Evolutionary conservation across 1,139 yeast genomes (phyloP).

Genomic region (Blastobotrys proliferans): DNA sequence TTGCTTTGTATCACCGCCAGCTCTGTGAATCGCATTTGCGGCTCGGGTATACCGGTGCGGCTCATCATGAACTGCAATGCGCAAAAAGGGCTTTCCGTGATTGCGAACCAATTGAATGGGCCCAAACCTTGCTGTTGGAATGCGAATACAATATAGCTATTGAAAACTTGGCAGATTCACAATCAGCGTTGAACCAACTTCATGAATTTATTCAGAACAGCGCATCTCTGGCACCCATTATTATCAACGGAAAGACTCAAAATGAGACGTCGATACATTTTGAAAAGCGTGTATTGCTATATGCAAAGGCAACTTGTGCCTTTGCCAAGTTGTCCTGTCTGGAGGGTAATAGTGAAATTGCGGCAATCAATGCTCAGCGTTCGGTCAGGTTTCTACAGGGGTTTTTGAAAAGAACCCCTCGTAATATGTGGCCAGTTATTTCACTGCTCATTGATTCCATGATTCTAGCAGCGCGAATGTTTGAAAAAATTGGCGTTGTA

Average conservation of each 20-base stretch:
- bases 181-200: conserved; percentile 11
- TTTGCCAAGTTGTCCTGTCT: conserved; percentile 16
- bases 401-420: conserved; percentile 18
- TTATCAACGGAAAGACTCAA: conserved; percentile 16
- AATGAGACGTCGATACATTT: conserved; percentile 20
- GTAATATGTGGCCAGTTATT: conserved; percentile 18
- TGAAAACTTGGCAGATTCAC: conserved; percentile 14
- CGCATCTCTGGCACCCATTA: conserved; percentile 1
- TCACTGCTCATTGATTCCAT: conserved; percentile 22
- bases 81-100: conserved; percentile 3
- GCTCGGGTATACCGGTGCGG: conserved; percentile 22
- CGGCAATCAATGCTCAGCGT: conserved; percentile 20
- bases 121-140: conserved; percentile 12
- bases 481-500: conserved; percentile 25
- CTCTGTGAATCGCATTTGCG: conserved; percentile 14
- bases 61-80: conserved; percentile 14
- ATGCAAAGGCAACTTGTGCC: conserved; percentile 17
- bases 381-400: conserved; percentile 22
- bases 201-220: conserved; percentile 14
- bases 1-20: conserved; percentile 4
- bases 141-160: conserved; percentile 17
- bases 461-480: conserved; percentile 20
- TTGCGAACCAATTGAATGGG: conserved; percentile 4
- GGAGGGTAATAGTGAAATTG: conserved; percentile 19
- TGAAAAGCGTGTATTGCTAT: conserved; percentile 19